Evolutionary conservation across 441 rosid species (phyloP).

Genomic region (Eruca vesicaria): DNA sequence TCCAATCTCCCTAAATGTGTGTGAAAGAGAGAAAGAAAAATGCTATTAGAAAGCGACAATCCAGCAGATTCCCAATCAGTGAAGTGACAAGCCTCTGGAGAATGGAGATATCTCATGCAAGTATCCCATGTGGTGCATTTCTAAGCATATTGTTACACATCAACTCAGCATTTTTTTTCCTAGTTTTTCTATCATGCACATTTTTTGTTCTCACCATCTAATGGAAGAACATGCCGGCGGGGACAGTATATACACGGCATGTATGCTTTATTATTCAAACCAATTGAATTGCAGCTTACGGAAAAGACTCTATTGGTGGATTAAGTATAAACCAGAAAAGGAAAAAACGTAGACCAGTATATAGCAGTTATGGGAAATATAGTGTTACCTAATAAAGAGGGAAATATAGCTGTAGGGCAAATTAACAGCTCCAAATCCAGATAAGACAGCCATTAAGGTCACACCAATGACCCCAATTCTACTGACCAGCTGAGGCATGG

Average conservation of each 20-base stretch:
- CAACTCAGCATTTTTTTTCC: neutral
- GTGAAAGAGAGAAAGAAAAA: neutral
- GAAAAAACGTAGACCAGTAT: neutral
- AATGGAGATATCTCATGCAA: neutral
- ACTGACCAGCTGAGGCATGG: constrained; percentile 96
- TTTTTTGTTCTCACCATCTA: neutral
- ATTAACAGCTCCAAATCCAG: constrained; percentile 99
- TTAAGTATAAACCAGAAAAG: neutral
- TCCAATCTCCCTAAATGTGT: constrained; percentile 80
- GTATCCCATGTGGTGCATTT: neutral
- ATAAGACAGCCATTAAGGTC: constrained; percentile 94
- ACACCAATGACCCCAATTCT: constrained; percentile 99
- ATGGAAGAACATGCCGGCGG: neutral
- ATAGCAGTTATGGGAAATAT: neutral
- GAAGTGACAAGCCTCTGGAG: neutral
- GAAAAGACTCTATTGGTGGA: neutral
- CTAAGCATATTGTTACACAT: neutral
- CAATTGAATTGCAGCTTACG: neutral
- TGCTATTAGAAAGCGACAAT: neutral
- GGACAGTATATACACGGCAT: neutral
- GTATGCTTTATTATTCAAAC: neutral
- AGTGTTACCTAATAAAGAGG: constrained; percentile 79
- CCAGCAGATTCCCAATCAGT: neutral
- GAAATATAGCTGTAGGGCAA: constrained; percentile 98
- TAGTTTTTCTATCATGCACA: neutral